These are phyloP conservation scores for Pulveroboletus sp. DNA, from an alignment of 768 basidiomycete species.

Conservation along the genomic window DNA sequence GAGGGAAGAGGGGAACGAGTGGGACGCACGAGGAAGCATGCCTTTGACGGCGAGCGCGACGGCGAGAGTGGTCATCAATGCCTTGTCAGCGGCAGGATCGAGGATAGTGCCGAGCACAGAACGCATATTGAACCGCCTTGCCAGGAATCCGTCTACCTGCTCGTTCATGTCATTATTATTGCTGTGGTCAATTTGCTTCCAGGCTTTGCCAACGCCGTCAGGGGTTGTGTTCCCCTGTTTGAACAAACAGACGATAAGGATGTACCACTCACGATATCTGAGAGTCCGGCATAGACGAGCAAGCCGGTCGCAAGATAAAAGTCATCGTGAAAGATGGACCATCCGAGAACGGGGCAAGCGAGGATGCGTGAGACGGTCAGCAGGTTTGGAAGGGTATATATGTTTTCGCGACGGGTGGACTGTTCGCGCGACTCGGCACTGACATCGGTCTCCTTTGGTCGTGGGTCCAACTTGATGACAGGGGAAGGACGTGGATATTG, in stretches of 20 bases:
- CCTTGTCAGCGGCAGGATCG: conserved; percentile 97
- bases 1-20: background rate
- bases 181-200: no score
- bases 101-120: conserved; percentile 94
- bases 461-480: background rate
- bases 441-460: conserved; percentile 3
- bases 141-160: conserved; percentile 89
- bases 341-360: conserved; percentile 89
- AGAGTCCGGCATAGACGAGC: conserved; percentile 87
- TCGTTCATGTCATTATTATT: background rate
- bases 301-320: conserved; percentile 77
- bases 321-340: conserved; percentile 78
- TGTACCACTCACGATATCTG: conserved; percentile 68
- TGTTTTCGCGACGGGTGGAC: conserved; percentile 64
- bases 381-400: conserved; percentile 91
- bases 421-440: conserved; percentile 18
- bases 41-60: conserved; percentile 79
- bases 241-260: background rate
- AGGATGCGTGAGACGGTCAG: conserved; percentile 84
- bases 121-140: conserved; percentile 79
- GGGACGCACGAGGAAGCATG: conserved; percentile 69
- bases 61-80: conserved; percentile 90
- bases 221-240: background rate
- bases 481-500: conserved; percentile 13
- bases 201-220: background rate